These are phyloP conservation scores for Kwoniella newhampshirensis DNA, from an alignment of 768 basidiomycete genomes.

Conservation along the genomic window DNA sequence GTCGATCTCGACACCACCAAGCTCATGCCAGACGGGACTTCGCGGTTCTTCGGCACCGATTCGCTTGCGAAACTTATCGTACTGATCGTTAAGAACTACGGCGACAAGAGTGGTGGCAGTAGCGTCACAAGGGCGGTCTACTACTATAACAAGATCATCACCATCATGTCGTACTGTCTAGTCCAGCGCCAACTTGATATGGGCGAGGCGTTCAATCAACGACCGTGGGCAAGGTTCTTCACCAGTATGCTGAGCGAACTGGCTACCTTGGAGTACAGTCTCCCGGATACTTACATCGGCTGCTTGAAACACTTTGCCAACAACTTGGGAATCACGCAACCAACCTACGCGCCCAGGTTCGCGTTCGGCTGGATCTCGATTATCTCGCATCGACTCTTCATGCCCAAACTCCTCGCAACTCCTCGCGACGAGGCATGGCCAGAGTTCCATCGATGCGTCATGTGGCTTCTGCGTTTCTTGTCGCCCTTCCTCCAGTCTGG, in stretches of 20 bases:
- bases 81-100: conserved; percentile 99
- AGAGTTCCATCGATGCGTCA: conserved; percentile 88
- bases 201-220: conserved; percentile 85
- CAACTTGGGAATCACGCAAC: conserved; percentile 91
- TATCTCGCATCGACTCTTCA: conserved; percentile 92
- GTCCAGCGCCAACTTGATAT: conserved; percentile 95
- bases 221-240: conserved; percentile 98
- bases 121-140: conserved; percentile 94
- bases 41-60: conserved; percentile 84
- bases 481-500: conserved; percentile 78
- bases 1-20: conserved; percentile 71
- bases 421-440: conserved; percentile 95
- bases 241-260: conserved; percentile 92
- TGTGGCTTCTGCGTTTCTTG: conserved; percentile 93
- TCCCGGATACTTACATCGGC: conserved; percentile 81
- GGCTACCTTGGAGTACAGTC: conserved; percentile 75
- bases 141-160: conserved; percentile 93
- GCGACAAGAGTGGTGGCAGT: conserved; percentile 82
- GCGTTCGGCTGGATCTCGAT: conserved; percentile 98
- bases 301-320: conserved; percentile 81
- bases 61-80: conserved; percentile 92
- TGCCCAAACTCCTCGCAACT: conserved; percentile 87
- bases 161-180: conserved; percentile 92
- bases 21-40: conserved; percentile 59
- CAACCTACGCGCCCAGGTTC: conserved; percentile 94